phyloP scores from a whole-genome alignment of 2,329 filamentous ascomycete genomes.

The Cylindrodendrum hubeiense region DNA sequence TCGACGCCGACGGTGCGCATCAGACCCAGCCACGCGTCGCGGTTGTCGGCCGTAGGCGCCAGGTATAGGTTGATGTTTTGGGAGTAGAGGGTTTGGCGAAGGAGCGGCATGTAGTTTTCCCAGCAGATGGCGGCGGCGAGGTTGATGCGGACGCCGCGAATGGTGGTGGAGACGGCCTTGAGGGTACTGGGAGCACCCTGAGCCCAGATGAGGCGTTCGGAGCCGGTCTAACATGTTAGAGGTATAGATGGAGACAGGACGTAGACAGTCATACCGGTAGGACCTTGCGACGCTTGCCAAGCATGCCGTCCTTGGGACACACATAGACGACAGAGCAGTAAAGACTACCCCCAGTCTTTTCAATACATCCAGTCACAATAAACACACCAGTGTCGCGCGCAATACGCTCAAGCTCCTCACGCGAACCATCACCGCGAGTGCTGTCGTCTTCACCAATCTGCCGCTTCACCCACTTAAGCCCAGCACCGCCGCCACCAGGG shows the following conservation, averaged over 20 bases:
- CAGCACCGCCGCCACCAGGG: constrained; percentile 71
- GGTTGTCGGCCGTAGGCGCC: constrained; percentile 87
- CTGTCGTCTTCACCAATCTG: constrained; percentile 56
- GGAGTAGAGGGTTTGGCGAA: constrained; percentile 85
- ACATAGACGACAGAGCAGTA: constrained; percentile 90
- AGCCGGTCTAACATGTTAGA: constrained; percentile 69
- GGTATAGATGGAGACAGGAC: not conserved
- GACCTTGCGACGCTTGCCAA: constrained; percentile 92
- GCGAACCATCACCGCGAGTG: constrained; percentile 69
- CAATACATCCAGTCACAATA: constrained; percentile 82
- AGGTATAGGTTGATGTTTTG: constrained; percentile 95
- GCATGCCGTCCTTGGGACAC: constrained; percentile 76
- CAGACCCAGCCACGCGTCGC: constrained; percentile 85
- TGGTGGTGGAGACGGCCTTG: constrained; percentile 81
- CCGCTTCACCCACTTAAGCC: constrained; percentile 77
- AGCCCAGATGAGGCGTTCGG: constrained; percentile 88
- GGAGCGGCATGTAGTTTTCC: constrained; percentile 96
- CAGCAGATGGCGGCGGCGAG: constrained; percentile 93
- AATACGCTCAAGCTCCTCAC: constrained; percentile 83
- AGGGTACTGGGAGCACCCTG: constrained; percentile 85
- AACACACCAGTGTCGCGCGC: constrained; percentile 85
- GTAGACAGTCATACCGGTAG: constrained; percentile 78
- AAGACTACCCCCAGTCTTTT: constrained; percentile 83
- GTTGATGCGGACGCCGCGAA: constrained; percentile 83
- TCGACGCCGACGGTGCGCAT: constrained; percentile 87